Base-by-base conservation (phyloP, 768 basidiomycete species). In the Agaricus subrufescens region DNA sequence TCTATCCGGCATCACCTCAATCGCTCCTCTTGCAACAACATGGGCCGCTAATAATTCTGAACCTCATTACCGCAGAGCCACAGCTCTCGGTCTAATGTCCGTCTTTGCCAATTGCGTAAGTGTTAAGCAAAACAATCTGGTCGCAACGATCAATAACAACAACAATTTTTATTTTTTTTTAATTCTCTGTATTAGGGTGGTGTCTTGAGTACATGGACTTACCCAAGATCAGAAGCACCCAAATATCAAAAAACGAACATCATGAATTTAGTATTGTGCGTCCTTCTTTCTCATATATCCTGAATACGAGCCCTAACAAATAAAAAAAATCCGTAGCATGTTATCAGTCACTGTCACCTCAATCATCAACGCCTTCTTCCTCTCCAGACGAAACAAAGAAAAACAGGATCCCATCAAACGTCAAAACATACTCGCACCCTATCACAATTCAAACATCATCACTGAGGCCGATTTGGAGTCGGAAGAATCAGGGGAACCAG, bases 41-140 rank as follows among this genome's bases (percentile, higher is more conserved):
- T 83, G 81, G 81, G 62, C 69, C 29, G 72, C 80, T 11, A 82
- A 82, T 64, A 82, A 82, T 66, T 68, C 75, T 11, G 68, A 73
- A 4, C 81, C 81, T 0, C 72, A 79, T 52, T 56, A 70, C 31
- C 70, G 78, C 43, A 75, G 81, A 26, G 81, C 80, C 4, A 78
- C 80, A 0, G 65, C 72, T 26, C 65, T 81, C 50, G 81, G 76
- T 26, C 60, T 77, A 10, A 69, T 68, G 4, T 75, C 75, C 50
- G 71, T 75, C 55, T 64, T 71, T 63, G 73, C 73, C 23, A 79
- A 78, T 19, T 40, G 38, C 27, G 54, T 55, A 8, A 48, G 54
- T 23, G 25, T 19, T 25, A 23, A 19, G 19, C 19, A 19, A 19
- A 19, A 19, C 38, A 26, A 42, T 8, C 30, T 39, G 10, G n/a